A percentile compares a stretch with the other conserved stretches of the same genome.
phyloP scores from a whole-genome alignment of 176 grass and related monocot genomes.

The Canna indica region DNA sequence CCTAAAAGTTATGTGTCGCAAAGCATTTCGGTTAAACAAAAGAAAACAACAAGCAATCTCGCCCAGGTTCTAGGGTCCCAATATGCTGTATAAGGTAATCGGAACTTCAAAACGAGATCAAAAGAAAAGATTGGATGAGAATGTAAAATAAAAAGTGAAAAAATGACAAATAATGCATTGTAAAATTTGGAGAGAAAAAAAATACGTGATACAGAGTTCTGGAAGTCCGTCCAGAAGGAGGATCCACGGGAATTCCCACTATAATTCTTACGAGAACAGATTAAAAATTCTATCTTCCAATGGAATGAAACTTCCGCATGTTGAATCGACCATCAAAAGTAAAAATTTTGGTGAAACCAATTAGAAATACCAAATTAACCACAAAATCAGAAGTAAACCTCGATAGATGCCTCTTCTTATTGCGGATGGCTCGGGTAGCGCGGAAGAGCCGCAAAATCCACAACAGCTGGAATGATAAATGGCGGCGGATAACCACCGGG shows the following conservation, averaged over 20 bases:
- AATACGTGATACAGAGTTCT: not conserved
- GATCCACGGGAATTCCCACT: not conserved
- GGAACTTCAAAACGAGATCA: not conserved
- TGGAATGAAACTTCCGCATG: not conserved
- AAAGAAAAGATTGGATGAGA: not conserved
- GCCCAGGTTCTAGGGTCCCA: no score
- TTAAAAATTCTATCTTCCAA: not conserved
- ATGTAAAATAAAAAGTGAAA: not conserved
- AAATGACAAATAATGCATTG: no score
- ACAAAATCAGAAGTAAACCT: not conserved
- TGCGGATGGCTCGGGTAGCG: not conserved
- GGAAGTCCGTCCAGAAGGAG: not conserved
- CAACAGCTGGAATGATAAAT: not conserved
- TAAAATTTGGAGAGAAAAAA: not conserved
- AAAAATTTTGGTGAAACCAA: not conserved
- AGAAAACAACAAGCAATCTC: not conserved
- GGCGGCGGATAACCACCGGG: not conserved
- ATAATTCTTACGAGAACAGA: not conserved
- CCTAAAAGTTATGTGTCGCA: not conserved
- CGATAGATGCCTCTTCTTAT: not conserved
- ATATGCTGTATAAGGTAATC: no score
- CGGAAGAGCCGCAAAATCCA: not conserved
- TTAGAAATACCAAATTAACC: not conserved
- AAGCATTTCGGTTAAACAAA: not conserved
- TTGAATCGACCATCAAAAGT: not conserved